phyloP scores from a whole-genome alignment of 495 filamentous ascomycete species.

The Penicillium canariense region DNA sequence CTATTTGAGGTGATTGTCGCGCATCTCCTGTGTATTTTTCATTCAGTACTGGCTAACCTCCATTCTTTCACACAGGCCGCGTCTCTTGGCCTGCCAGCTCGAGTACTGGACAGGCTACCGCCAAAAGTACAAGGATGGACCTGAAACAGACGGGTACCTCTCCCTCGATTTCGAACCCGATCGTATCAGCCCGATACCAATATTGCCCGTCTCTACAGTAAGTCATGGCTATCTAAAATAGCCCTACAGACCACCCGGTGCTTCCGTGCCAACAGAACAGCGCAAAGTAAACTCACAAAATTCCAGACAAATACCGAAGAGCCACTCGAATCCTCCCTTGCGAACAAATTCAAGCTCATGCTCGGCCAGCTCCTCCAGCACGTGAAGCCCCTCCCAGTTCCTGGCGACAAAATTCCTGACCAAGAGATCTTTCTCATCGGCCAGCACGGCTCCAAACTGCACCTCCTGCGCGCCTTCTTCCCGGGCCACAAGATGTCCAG shows the following conservation, averaged over 20 bases:
- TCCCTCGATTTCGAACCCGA: constrained; percentile 21
- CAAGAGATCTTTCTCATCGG: constrained; percentile 35
- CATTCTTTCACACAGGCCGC: constrained; percentile 12
- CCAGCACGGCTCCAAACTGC: constrained; percentile 32
- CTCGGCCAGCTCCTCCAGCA: constrained; percentile 27
- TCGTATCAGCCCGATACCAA: background rate
- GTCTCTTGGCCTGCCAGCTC: constrained; percentile 15
- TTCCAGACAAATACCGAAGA: constrained; percentile 20
- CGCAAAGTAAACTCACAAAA: background rate
- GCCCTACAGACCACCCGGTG: too few relatives aligned
- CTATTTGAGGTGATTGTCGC: constrained; percentile 19
- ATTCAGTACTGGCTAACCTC: background rate
- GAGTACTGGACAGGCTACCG: constrained; percentile 37
- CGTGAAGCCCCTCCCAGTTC: constrained; percentile 18
- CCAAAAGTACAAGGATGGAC: constrained; percentile 24
- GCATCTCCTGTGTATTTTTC: background rate
- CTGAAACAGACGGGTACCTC: constrained; percentile 20
- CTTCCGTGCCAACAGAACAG: too few relatives aligned
- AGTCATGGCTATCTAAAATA: background rate
- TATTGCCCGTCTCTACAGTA: constrained; percentile 26
- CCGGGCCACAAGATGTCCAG: constrained; percentile 28
- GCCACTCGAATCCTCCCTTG: constrained; percentile 13
- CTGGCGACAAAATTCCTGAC: constrained; percentile 29
- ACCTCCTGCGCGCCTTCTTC: constrained; percentile 32
- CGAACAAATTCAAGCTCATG: constrained; percentile 30